These are phyloP conservation scores for Fagopyrum tataricum DNA, from an alignment of 148 eudicot genomes.

Conservation along the genomic window DNA sequence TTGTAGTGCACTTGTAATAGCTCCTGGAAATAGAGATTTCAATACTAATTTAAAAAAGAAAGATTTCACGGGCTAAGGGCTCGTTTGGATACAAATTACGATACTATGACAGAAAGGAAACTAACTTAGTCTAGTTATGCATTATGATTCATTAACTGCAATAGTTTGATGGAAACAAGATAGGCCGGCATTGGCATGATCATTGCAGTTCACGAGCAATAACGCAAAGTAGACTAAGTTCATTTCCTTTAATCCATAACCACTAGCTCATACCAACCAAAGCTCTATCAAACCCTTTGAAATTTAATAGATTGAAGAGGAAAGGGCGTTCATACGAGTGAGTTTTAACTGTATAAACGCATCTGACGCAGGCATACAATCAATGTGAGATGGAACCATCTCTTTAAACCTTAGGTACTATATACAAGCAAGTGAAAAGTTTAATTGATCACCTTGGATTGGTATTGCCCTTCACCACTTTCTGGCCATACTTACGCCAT, in stretches of 20 bases:
- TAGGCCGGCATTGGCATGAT: too few relatives aligned
- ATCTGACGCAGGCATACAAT: background rate
- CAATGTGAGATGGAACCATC: background rate
- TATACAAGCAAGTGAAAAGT: background rate
- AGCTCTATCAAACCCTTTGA: background rate
- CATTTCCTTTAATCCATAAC: too few relatives aligned
- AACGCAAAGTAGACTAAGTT: too few relatives aligned
- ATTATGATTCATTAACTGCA: too few relatives aligned
- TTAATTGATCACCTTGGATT: constrained; percentile 59
- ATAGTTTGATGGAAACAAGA: too few relatives aligned
- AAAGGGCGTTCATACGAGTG: too few relatives aligned
- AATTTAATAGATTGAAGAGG: too few relatives aligned
- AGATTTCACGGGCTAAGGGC: too few relatives aligned
- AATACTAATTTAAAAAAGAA: background rate
- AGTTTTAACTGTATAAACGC: background rate
- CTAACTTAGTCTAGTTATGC: too few relatives aligned
- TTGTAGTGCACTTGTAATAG: constrained; percentile 74
- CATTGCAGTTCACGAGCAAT: too few relatives aligned
- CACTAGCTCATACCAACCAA: background rate
- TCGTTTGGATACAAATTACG: too few relatives aligned
- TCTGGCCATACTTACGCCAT: constrained; percentile 98
- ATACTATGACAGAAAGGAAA: too few relatives aligned
- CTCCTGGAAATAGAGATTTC: constrained; percentile 38
- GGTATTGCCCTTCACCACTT: constrained; percentile 90
- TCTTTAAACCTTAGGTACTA: background rate